Conservation (phyloP, 176 grass and related monocot genomes). For the Oryza rufipogon region DNA sequence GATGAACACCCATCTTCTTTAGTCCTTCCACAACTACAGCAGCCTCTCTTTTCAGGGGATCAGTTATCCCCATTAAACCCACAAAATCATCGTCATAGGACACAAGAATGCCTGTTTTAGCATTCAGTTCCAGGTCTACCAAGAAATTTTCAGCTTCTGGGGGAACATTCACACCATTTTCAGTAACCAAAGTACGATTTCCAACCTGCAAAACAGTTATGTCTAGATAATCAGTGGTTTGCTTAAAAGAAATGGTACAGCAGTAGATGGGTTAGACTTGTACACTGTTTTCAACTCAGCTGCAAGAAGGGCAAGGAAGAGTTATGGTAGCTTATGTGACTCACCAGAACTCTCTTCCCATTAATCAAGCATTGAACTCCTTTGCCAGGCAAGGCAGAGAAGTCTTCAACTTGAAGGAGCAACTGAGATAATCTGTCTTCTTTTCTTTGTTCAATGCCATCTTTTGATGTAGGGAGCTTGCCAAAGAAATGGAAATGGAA, state of each 20-base stretch:
- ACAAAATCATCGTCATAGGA: conserved; percentile 68
- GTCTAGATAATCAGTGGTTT: conserved; percentile 20
- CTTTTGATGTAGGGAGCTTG: conserved; percentile 64
- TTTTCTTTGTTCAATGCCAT: conserved; percentile 57
- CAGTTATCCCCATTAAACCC: conserved; percentile 82
- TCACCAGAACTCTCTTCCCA: conserved; percentile 76
- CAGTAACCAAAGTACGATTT: conserved; percentile 73
- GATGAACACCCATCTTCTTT: conserved; percentile 88
- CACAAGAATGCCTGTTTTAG: conserved; percentile 95
- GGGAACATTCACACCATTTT: conserved; percentile 62
- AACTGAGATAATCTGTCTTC: conserved; percentile 67
- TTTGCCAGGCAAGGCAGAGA: conserved; percentile 74
- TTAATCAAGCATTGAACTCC: conserved; percentile 75
- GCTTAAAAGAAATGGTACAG: neutral
- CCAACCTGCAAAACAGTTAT: conserved; percentile 59
- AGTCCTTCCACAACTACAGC: conserved; percentile 88
- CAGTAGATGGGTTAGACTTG: neutral
- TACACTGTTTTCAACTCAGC: neutral
- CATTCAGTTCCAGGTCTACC: conserved; percentile 81
- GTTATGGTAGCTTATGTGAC: conserved; percentile 38
- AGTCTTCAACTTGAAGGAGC: conserved; percentile 75
- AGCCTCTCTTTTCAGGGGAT: conserved; percentile 97
- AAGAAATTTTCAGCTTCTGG: conserved; percentile 84
- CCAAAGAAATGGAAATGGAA: conserved; percentile 94
- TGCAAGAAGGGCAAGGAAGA: neutral